Evolutionary conservation across 2,329 filamentous ascomycete species (phyloP).

Genomic region (Alternaria gaisen): DNA sequence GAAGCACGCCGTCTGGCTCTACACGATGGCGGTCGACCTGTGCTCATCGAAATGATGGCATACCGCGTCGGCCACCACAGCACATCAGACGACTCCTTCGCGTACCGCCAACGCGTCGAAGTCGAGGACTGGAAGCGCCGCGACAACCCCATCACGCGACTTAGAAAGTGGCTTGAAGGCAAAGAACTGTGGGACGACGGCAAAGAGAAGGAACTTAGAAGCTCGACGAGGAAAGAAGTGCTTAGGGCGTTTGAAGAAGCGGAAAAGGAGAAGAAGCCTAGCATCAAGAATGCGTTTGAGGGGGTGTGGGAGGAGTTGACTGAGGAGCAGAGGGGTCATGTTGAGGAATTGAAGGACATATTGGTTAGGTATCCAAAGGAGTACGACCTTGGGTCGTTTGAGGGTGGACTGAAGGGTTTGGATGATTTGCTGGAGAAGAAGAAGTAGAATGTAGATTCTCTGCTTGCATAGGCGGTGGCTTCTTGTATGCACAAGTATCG

Average conservation of each 20-base stretch:
- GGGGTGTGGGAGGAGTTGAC: conserved; percentile 91
- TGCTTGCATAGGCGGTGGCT: background rate
- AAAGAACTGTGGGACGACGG: conserved; percentile 85
- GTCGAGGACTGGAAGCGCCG: conserved; percentile 93
- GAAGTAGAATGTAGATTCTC: conserved; percentile 8
- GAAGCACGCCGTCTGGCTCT: conserved; percentile 81
- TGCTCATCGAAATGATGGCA: conserved; percentile 94
- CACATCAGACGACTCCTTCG: conserved; percentile 95
- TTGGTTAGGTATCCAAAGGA: conserved; percentile 88
- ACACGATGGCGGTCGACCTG: conserved; percentile 78
- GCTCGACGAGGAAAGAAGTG: conserved; percentile 74
- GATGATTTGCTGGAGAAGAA: conserved; percentile 46
- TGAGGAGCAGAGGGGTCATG: conserved; percentile 79
- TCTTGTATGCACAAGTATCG: fast-evolving
- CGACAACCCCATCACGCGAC: conserved; percentile 85
- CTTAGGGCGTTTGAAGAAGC: conserved; percentile 85
- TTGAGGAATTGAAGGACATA: conserved; percentile 76
- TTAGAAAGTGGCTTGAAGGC: conserved; percentile 90
- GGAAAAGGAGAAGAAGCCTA: conserved; percentile 81
- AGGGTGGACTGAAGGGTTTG: conserved; percentile 75
- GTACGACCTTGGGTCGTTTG: conserved; percentile 82
- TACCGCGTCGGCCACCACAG: conserved; percentile 98
- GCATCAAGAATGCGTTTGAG: conserved; percentile 77
- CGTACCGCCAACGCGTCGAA: conserved; percentile 90
- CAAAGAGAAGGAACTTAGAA: conserved; percentile 77